Evolutionary conservation across 2,329 filamentous ascomycete species (phyloP).

Genomic region (Aspergillus bombycis): DNA sequence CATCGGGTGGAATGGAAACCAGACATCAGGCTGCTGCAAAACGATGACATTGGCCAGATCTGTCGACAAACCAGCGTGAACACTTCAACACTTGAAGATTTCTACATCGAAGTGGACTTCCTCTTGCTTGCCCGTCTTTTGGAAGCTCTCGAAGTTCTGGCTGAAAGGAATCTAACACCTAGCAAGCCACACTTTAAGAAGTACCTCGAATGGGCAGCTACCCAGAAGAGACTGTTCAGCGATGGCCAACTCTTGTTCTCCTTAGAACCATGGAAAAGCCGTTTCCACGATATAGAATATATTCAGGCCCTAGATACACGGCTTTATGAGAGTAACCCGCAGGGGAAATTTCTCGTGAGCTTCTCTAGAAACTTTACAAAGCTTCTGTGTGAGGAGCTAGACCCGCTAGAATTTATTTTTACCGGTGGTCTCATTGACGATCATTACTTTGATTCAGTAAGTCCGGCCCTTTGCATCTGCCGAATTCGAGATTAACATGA

Average conservation of each 20-base stretch:
- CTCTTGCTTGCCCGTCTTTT: not conserved
- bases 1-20: slow-evolving; percentile 15
- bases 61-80: not conserved
- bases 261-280: slow-evolving; percentile 4
- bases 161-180: not conserved
- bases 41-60: not conserved
- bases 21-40: slow-evolving; percentile 8
- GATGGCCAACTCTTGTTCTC: not conserved
- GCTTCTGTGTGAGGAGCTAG: slow-evolving; percentile 8
- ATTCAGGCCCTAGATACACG: slow-evolving; percentile 1
- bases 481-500: not conserved
- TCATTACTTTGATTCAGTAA: slow-evolving; percentile 5
- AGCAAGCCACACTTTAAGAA: slow-evolving; percentile 7
- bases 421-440: slow-evolving; percentile 2
- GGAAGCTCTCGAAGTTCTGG: not conserved
- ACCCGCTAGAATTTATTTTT: slow-evolving; percentile 5
- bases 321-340: not conserved
- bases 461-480: not conserved
- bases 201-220: slow-evolving; percentile 15
- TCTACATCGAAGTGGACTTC: not conserved
- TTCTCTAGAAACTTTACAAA: not conserved
- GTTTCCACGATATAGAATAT: slow-evolving; percentile 2
- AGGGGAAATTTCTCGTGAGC: not conserved
- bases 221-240: not conserved
- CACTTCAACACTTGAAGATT: not conserved